A percentile compares a stretch with the other conserved stretches of the same genome.
phyloP scores from a whole-genome alignment of 371 early-diverging fungal species.

The Catenaria anguillulae region DNA sequence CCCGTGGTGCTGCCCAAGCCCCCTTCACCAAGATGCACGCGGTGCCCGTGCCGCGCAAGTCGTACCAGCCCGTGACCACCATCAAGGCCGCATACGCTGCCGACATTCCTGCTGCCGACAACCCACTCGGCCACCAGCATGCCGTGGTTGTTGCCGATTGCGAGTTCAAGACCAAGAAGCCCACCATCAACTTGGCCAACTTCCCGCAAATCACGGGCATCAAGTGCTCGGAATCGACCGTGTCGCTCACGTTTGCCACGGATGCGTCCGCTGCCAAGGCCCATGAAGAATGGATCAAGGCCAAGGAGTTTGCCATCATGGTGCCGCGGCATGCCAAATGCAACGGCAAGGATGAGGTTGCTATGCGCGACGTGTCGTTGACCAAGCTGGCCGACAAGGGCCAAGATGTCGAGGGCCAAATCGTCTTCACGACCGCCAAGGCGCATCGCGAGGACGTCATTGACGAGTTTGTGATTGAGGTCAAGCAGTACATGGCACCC shows the following conservation, averaged over 20 bases:
- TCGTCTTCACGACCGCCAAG: background rate
- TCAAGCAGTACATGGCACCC: slow-evolving; percentile 1
- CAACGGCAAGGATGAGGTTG: background rate
- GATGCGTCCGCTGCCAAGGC: background rate
- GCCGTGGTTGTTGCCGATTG: background rate
- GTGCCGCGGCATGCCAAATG: background rate
- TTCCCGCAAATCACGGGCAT: background rate
- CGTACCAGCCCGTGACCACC: background rate
- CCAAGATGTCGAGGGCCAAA: background rate
- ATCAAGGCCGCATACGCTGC: background rate
- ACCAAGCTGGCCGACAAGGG: background rate
- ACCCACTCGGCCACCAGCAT: no score
- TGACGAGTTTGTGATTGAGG: background rate
- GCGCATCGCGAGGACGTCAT: background rate
- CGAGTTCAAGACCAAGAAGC: background rate
- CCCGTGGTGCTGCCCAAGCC: background rate
- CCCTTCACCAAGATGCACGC: background rate
- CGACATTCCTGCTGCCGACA: no score
- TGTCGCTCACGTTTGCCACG: background rate
- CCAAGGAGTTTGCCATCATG: background rate
- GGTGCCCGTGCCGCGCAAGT: background rate
- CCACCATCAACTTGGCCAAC: background rate
- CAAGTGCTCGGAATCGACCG: background rate
- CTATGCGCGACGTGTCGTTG: background rate
- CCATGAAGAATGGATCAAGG: background rate